phyloP scores from a whole-genome alignment of 768 basidiomycete genomes.

The Naganishia friedmannii region DNA sequence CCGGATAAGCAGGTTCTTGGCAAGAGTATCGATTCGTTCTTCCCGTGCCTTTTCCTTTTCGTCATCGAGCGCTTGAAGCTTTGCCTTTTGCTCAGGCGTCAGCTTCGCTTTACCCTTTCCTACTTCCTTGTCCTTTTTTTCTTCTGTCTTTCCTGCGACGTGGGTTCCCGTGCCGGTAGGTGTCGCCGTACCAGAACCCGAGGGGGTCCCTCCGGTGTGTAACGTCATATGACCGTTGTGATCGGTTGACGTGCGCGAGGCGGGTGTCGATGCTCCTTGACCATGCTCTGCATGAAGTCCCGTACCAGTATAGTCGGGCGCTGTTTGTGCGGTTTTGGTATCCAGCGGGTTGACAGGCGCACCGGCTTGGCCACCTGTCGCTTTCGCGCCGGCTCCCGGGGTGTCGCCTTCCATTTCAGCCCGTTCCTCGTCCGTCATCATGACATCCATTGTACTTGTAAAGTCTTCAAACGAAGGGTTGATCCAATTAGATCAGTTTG shows the following conservation, averaged over 20 bases:
- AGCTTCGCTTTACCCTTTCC: conserved; percentile 56
- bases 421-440: conserved; percentile 90
- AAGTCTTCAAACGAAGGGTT: conserved; percentile 54
- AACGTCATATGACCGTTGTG: conserved; percentile 34
- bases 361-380: conserved; percentile 30
- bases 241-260: conserved; percentile 35
- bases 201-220: conserved; percentile 31
- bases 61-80: conserved; percentile 74
- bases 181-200: conserved; percentile 33
- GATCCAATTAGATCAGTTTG: conserved; percentile 47
- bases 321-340: conserved; percentile 16
- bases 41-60: conserved; percentile 65
- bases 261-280: conserved; percentile 11
- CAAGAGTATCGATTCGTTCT: conserved; percentile 65
- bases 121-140: conserved; percentile 52
- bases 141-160: conserved; percentile 49
- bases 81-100: conserved; percentile 77
- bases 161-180: conserved; percentile 23
- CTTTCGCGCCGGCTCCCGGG: conserved; percentile 18
- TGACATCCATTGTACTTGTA: conserved; percentile 64
- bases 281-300: conserved; percentile 12
- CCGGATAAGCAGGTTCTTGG: conserved; percentile 75
- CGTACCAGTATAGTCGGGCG: conserved; percentile 9
- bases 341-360: not conserved
- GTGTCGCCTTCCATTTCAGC: conserved; percentile 60